Base-by-base conservation (phyloP, 2,329 filamentous ascomycete species). In the Incumbomyces delicatus region DNA sequence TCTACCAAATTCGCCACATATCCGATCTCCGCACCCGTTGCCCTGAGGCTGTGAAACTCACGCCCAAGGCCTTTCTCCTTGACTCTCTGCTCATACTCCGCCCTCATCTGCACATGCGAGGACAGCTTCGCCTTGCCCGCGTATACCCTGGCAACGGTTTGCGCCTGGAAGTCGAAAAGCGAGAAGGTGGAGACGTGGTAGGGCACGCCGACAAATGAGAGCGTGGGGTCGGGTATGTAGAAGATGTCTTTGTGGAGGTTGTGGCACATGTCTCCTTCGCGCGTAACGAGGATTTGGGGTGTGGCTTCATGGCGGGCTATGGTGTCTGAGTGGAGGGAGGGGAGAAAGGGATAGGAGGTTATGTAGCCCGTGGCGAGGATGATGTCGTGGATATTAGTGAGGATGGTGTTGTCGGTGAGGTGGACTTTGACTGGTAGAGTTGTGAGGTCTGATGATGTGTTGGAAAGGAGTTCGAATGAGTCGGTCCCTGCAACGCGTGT, bases 181-280 rank as follows among this genome's bases (percentile, higher is more conserved):
- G 78, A 78, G 56, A 85, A 86, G 0, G 81, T 85, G 0, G 80
- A 78, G 0, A 77, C 77, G 56, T 82, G 76, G 56, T 78, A 83
- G 0, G 78, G 80, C 0, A 81, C 75, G 0, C 81, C 81, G 14
- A 85, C 66, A 51, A 85, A 85, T 0, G 70, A 66, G 1, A 85
- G 65, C 0, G 77, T 75, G 0, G 81, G 79, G 50, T 85, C 80
- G 0, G 73, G 72, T 36, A 84, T 83, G 61, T 84, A 85, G 58
- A 83, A 85, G 12, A 85, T 79, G 58, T 86, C 81, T 48, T 77
- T 77, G 66, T 85, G 77, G 1, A 85, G 65, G 53, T 85, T 85
- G 56, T 85, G 81, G 3, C 72, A 66, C 58, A 79, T 76, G 11
- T 70, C 71, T 1, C 81, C 81, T 37, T 84, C 78, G 13, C 41